A percentile compares a stretch with the other conserved stretches of the same genome.
phyloP scores from a whole-genome alignment of 176 grass and related monocot species.

The Carex myosuroides region DNA sequence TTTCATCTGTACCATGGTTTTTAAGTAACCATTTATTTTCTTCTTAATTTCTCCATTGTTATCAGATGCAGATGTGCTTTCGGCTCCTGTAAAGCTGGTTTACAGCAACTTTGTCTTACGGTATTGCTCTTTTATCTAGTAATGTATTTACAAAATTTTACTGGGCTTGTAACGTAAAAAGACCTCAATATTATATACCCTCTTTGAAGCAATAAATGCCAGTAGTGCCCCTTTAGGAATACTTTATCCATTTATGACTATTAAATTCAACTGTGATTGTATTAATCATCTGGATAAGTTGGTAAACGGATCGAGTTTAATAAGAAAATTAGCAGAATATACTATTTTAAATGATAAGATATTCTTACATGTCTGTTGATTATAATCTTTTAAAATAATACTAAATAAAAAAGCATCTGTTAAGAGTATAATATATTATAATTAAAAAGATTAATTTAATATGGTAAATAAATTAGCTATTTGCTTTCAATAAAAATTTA shows the following conservation, averaged over 20 bases:
- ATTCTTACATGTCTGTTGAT: background rate
- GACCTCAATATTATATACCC: background rate
- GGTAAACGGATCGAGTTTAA: background rate
- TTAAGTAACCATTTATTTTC: background rate
- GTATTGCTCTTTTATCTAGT: slow-evolving; percentile 30
- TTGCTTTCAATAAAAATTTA: too few relatives aligned
- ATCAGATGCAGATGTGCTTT: slow-evolving; percentile 88
- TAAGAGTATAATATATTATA: too few relatives aligned
- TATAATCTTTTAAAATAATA: too few relatives aligned
- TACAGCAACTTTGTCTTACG: slow-evolving; percentile 83
- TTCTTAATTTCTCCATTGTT: slow-evolving; percentile 4
- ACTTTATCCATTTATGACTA: background rate
- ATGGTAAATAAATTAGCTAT: too few relatives aligned
- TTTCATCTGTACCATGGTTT: background rate
- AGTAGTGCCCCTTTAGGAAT: background rate
- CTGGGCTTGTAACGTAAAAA: background rate
- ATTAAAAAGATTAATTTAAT: too few relatives aligned
- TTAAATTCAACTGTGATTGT: background rate
- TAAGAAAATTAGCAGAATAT: background rate
- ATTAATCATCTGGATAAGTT: background rate
- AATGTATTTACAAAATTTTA: background rate
- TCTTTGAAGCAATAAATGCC: background rate
- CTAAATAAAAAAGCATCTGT: too few relatives aligned
- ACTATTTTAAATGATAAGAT: background rate
- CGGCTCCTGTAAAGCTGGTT: slow-evolving; percentile 89